Percentiles rank a stretch among this genome's conserved stretches.
phyloP scores from a whole-genome alignment of 1,139 yeast genomes.

The Zygoascus sp. region DNA sequence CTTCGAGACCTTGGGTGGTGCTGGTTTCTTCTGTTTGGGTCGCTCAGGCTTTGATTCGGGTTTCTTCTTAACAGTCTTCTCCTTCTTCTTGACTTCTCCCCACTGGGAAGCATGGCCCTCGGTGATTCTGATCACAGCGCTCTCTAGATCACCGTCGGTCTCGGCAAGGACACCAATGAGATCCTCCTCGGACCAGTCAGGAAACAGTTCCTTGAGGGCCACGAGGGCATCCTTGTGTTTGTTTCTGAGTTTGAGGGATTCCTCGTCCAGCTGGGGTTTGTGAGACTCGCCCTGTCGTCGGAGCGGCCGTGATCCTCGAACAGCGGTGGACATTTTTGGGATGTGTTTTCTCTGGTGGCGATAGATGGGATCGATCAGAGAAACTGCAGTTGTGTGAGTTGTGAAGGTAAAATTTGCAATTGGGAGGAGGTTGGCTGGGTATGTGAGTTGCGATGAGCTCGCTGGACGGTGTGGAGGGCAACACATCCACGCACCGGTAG shows the following conservation, averaged over 20 bases:
- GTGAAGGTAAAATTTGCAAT: not conserved
- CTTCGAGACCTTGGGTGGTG: constrained; percentile 17
- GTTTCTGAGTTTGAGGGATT: constrained; percentile 30
- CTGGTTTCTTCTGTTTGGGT: not conserved
- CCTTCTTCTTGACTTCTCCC: constrained; percentile 59
- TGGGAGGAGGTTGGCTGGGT: not conserved
- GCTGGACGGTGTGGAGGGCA: not conserved
- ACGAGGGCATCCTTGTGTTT: constrained; percentile 43
- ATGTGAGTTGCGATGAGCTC: not conserved
- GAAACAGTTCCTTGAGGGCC: constrained; percentile 78
- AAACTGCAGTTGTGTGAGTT: not conserved
- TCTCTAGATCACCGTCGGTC: constrained; percentile 65
- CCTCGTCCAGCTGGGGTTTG: constrained; percentile 34
- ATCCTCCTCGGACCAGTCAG: constrained; percentile 91
- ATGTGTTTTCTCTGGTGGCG: constrained; percentile 2
- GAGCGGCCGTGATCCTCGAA: constrained; percentile 10
- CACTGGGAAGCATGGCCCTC: constrained; percentile 60
- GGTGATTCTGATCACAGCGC: constrained; percentile 80
- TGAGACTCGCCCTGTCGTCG: constrained; percentile 9
- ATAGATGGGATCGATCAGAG: not conserved
- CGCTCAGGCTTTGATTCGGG: constrained; percentile 10
- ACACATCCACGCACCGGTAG: too few relatives aligned
- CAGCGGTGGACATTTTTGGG: constrained; percentile 6
- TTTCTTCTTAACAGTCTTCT: constrained; percentile 20
- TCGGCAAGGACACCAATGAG: constrained; percentile 71